Evolutionary conservation across 371 early-diverging fungal species (phyloP).

Genomic region (Mortierella polycephala): DNA sequence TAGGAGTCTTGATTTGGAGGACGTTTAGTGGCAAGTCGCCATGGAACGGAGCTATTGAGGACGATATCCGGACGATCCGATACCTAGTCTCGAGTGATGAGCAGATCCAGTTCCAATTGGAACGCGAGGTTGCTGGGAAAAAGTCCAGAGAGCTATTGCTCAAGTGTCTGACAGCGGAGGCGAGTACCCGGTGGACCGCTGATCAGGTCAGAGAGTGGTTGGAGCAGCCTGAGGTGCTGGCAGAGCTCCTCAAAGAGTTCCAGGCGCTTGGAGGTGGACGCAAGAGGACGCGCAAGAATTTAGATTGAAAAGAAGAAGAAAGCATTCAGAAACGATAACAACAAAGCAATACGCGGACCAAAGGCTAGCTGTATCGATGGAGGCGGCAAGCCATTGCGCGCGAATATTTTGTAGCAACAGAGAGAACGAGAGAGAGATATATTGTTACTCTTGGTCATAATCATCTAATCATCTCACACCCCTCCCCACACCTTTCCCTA

Average conservation of each 20-base stretch:
- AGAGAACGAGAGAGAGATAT: too few species aligned
- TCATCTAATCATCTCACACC: too few species aligned
- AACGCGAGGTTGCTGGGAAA: constrained; percentile 61
- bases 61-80: constrained; percentile 65
- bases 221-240: constrained; percentile 44
- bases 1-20: constrained; percentile 75
- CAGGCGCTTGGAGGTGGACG: constrained; percentile 48
- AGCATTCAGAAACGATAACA: too few species aligned
- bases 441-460: too few species aligned
- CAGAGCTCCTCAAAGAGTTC: constrained; percentile 37
- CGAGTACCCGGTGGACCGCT: constrained; percentile 60
- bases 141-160: constrained; percentile 60
- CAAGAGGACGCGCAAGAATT: constrained; percentile 41
- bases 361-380: too few species aligned
- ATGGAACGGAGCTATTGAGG: constrained; percentile 71
- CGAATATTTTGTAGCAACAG: too few species aligned
- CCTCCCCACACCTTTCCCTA: too few species aligned
- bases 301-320: constrained; percentile 14
- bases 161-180: constrained; percentile 58
- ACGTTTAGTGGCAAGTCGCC: constrained; percentile 71
- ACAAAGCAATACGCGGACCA: too few species aligned
- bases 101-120: constrained; percentile 60
- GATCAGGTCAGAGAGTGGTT: constrained; percentile 55
- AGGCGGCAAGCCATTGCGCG: too few species aligned
- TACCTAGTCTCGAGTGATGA: constrained; percentile 63